These are phyloP conservation scores for Tricholoma hemisulphureum DNA, from an alignment of 768 basidiomycete genomes.

Conservation along the genomic window DNA sequence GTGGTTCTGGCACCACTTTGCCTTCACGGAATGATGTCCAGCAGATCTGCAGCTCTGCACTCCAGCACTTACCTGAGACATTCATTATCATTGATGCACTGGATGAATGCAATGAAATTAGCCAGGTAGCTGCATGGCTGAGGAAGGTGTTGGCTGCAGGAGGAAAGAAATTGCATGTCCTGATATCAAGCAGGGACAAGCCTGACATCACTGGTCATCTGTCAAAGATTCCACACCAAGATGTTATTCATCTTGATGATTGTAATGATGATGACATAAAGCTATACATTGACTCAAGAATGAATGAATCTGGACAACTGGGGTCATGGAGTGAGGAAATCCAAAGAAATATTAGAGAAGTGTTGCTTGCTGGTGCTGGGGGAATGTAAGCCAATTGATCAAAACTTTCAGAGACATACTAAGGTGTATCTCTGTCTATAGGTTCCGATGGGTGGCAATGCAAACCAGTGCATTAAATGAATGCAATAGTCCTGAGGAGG, in stretches of 20 bases:
- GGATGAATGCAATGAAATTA: not conserved
- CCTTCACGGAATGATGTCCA: not conserved
- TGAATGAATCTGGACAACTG: not conserved
- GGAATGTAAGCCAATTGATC: not conserved
- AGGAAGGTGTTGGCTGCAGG: not conserved
- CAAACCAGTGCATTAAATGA: not conserved
- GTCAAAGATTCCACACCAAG: not conserved
- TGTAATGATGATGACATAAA: not conserved
- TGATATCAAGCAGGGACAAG: not conserved
- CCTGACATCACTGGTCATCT: not conserved
- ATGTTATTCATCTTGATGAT: not conserved
- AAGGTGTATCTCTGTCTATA: not conserved
- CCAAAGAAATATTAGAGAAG: not conserved
- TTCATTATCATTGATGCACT: not conserved
- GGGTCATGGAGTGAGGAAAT: not conserved
- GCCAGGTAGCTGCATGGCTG: not conserved
- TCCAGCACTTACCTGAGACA: not conserved
- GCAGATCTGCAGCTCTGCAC: not conserved
- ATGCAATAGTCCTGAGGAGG: not conserved
- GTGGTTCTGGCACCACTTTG: not conserved
- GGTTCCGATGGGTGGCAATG: not conserved
- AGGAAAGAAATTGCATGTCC: not conserved
- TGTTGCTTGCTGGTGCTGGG: not conserved
- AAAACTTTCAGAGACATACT: not conserved
- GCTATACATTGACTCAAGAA: not conserved